Percentiles rank a stretch among this genome's conserved stretches.
Conservation (phyloP, 1,139 yeast species). For the Saccharomycopsis hybrid region DNA sequence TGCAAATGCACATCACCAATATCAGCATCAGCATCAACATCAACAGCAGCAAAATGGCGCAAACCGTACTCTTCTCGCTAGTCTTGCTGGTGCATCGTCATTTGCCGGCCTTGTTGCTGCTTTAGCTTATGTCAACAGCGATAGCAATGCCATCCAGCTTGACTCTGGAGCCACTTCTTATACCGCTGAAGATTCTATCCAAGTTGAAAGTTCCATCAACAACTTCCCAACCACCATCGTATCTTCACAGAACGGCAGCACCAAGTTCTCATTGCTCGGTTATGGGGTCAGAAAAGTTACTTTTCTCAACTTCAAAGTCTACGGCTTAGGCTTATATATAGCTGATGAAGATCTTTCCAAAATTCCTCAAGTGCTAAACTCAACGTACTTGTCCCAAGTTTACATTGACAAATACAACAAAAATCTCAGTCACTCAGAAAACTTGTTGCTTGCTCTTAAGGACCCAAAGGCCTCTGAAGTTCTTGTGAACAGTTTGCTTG, state of each 20-base stretch:
- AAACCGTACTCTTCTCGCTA: too few relatives aligned
- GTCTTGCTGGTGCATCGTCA: too few relatives aligned
- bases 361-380: slow-evolving; percentile 41
- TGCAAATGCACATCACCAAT: too few relatives aligned
- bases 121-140: neutral
- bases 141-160: neutral
- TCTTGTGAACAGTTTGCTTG: slow-evolving; percentile 49
- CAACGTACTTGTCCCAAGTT: slow-evolving; percentile 32
- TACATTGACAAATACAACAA: slow-evolving; percentile 30
- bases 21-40: too few relatives aligned
- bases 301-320: slow-evolving; percentile 75
- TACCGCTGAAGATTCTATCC: slow-evolving; percentile 24
- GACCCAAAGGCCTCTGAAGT: slow-evolving; percentile 49
- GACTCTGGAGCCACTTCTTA: too few relatives aligned
- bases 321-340: slow-evolving; percentile 77
- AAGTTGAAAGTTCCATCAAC: slow-evolving; percentile 44
- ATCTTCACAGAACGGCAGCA: slow-evolving; percentile 25
- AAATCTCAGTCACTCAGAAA: slow-evolving; percentile 36
- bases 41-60: too few relatives aligned
- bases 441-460: slow-evolving; percentile 50
- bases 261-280: slow-evolving; percentile 53
- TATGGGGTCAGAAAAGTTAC: slow-evolving; percentile 80
- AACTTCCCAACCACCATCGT: slow-evolving; percentile 42
- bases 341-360: slow-evolving; percentile 49
- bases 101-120: neutral